Evolutionary conservation across 805 yeast genomes (phyloP).

Genomic region (Wickerhamiella cacticola): DNA sequence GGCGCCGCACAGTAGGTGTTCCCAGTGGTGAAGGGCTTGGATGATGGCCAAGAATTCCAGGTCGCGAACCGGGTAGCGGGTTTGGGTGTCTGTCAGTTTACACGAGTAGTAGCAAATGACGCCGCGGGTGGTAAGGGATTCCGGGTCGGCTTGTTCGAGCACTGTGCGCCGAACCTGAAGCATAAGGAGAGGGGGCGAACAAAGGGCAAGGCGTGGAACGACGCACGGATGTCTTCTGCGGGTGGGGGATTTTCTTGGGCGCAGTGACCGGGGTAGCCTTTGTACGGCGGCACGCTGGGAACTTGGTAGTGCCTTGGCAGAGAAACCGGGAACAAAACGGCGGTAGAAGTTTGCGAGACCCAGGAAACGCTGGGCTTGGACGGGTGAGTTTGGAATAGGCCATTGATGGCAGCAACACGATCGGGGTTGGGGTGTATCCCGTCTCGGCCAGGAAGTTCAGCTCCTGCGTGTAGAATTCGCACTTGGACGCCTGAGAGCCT

Average conservation of each 20-base stretch:
- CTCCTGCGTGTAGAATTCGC: background rate
- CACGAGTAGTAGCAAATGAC: background rate
- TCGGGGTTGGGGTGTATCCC: background rate
- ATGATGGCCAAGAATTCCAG: background rate
- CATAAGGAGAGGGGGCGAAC: too few species aligned
- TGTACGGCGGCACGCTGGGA: too few species aligned
- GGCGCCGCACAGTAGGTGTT: too few species aligned
- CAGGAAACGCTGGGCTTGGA: background rate
- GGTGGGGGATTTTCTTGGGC: too few species aligned
- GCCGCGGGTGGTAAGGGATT: background rate
- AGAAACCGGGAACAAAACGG: background rate
- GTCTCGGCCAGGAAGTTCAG: background rate
- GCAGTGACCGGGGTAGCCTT: too few species aligned
- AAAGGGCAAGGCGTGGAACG: too few species aligned
- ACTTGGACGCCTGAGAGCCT: background rate
- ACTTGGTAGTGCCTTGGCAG: too few species aligned
- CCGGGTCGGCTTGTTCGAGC: background rate
- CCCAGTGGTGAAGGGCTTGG: background rate
- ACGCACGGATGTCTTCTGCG: too few species aligned
- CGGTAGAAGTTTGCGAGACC: constrained; percentile 4
- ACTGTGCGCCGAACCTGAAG: background rate
- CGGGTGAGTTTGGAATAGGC: background rate
- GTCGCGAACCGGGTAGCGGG: constrained; percentile 1
- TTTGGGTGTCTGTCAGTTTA: background rate
- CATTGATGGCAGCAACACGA: background rate